Conservation (phyloP, 768 basidiomycete genomes). For the Amanita rimosa region DNA sequence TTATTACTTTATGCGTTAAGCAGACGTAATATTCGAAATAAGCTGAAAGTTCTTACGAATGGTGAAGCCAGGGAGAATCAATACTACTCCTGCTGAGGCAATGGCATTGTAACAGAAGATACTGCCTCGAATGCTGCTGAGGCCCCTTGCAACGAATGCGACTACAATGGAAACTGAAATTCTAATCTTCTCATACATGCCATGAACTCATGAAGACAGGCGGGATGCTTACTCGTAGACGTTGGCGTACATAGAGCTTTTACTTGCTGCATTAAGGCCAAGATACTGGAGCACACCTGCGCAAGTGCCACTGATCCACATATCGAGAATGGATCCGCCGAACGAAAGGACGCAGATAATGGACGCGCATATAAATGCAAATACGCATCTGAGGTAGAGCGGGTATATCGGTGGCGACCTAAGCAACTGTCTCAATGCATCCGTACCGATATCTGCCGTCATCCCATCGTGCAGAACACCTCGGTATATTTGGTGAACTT, state of each 20-base stretch:
- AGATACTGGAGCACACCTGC: slow-evolving; percentile 67
- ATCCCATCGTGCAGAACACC: slow-evolving; percentile 80
- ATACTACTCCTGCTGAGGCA: slow-evolving; percentile 82
- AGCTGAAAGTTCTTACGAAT: slow-evolving; percentile 40
- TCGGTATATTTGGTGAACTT: slow-evolving; percentile 77
- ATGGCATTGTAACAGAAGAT: slow-evolving; percentile 87
- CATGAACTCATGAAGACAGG: not conserved
- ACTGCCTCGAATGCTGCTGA: slow-evolving; percentile 65
- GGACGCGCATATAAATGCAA: slow-evolving; percentile 70
- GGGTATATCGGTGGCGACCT: slow-evolving; percentile 58
- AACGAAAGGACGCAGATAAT: slow-evolving; percentile 79
- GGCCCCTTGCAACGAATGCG: slow-evolving; percentile 68
- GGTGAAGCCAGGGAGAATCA: slow-evolving; percentile 83
- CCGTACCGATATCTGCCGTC: slow-evolving; percentile 59
- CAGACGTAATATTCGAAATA: not conserved
- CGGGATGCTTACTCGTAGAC: slow-evolving; percentile 73
- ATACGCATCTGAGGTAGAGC: slow-evolving; percentile 50
- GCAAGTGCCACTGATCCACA: slow-evolving; percentile 67
- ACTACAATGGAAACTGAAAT: slow-evolving; percentile 80
- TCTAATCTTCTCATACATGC: slow-evolving; percentile 23
- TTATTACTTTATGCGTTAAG: slow-evolving; percentile 39
- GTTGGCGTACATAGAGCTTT: slow-evolving; percentile 87
- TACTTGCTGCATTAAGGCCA: slow-evolving; percentile 72
- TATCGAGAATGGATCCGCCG: slow-evolving; percentile 72
- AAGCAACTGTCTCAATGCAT: slow-evolving; percentile 53